Base-by-base conservation (phyloP, 2,329 filamentous ascomycete genomes). In the Neofusicoccum laricinum region DNA sequence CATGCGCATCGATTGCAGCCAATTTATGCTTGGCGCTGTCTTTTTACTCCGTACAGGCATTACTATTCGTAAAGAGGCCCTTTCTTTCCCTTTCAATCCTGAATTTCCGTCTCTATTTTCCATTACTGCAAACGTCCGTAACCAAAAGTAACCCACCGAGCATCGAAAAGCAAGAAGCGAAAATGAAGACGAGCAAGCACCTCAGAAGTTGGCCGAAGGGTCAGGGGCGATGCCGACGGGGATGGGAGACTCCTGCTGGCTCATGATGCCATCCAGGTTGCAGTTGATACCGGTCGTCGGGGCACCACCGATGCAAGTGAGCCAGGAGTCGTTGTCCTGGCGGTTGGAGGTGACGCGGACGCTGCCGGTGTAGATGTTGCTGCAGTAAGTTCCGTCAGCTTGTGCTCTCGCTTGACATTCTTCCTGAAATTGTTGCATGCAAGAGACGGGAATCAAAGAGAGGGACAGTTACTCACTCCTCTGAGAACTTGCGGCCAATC, bases 231-330 rank as follows among this genome's bases (percentile, higher is more conserved):
- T n/a, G 30, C n/a, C 30, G 7, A 59, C 40, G 1, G 55, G 55
- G 14, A 59, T 59, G 17, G 55, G 55, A 0, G 25, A n/a, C 55
- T 59, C 46, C 30, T 59, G 10, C 25, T 46, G 34, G 55, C 55
- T 59, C 40, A 59, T 4, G 5, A 40, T n/a, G 46, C 65, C 65
- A 17, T 66, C 32, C 12, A 61, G 40, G 15, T 51, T 40, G 46
- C 66, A 67, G 7, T 21, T 49, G 45, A 67, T 66, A 41, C 66
- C 66, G 11, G 12, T n/a, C 8, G 40, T n/a, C n/a, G 66, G 66
- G 21, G 64, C 34, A 11, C 66, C 64, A 30, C 25, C 58, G 1
- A 64, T 6, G 36, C 66, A 67, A 2, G 64, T 67, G 19, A 67
- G 40, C 46, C 49, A 64, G 15, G 49, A 49, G 45, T 38, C 25